A percentile compares a stretch with the other conserved stretches of the same genome.
Evolutionary conservation across 1,284 basidiomycete genomes (phyloP).

Genomic region (Pascua sp.): DNA sequence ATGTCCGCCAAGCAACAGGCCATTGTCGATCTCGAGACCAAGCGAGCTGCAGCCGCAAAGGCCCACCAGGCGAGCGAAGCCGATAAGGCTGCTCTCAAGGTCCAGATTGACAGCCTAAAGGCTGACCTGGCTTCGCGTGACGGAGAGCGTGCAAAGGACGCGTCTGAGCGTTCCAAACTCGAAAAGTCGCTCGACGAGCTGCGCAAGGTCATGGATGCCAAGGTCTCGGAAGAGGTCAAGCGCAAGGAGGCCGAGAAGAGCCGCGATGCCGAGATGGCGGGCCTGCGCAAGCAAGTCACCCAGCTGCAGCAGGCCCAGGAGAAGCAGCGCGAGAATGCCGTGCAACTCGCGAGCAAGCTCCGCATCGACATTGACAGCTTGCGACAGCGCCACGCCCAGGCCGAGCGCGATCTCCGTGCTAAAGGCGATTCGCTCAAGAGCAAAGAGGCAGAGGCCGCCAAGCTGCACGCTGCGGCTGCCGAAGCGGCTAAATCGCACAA

Average conservation of each 20-base stretch:
- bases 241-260: conserved; percentile 80
- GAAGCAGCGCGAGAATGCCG: conserved; percentile 25
- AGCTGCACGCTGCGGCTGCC: conserved; percentile 57
- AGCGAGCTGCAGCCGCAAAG: conserved; percentile 55
- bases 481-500: conserved; percentile 70
- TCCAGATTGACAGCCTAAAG: conserved; percentile 64
- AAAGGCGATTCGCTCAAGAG: conserved; percentile 56
- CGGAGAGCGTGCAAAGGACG: conserved; percentile 59
- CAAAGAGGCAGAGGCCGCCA: conserved; percentile 53
- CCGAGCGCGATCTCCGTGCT: conserved; percentile 56
- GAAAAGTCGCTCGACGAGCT: conserved; percentile 83
- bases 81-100: conserved; percentile 61
- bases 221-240: conserved; percentile 78
- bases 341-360: conserved; percentile 42
- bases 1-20: conserved; percentile 76
- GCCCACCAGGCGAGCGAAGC: conserved; percentile 38
- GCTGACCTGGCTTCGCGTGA: conserved; percentile 65
- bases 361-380: conserved; percentile 49
- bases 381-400: conserved; percentile 54
- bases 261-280: conserved; percentile 75
- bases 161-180: conserved; percentile 59
- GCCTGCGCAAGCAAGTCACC: conserved; percentile 63
- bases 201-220: conserved; percentile 73
- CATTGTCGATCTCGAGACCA: conserved; percentile 59
- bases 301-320: conserved; percentile 37